Percentiles rank a stretch among this genome's conserved stretches.
These are phyloP conservation scores for Colletotrichum sp. DNA, from an alignment of 2,329 filamentous ascomycete species.

Conservation along the genomic window DNA sequence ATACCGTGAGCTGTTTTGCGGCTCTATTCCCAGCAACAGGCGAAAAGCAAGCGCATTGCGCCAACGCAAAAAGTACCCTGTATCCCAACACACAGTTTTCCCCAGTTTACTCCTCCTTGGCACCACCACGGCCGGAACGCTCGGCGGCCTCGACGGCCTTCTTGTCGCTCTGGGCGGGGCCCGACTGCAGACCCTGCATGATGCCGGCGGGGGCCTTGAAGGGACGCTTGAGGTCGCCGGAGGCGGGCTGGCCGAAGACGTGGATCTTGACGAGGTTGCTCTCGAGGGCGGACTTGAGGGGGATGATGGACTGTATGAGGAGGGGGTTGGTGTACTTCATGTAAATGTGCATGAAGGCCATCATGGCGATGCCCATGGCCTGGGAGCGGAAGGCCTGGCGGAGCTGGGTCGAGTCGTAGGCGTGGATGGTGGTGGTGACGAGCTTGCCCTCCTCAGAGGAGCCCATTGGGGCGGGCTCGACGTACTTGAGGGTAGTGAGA, in stretches of 20 bases:
- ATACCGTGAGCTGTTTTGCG: neutral
- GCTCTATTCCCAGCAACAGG: neutral
- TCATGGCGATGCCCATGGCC: conserved; percentile 97
- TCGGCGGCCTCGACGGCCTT: conserved; percentile 83
- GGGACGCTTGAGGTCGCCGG: conserved; percentile 90
- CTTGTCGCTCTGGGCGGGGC: conserved; percentile 87
- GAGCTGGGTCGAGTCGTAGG: conserved; percentile 90
- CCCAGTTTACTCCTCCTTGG: conserved; percentile 69
- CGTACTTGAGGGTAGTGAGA: conserved; percentile 96
- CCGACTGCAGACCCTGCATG: conserved; percentile 78
- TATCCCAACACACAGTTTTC: conserved; percentile 11
- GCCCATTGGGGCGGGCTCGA: conserved; percentile 93
- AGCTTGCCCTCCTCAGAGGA: conserved; percentile 94
- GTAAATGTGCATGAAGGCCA: conserved; percentile 98
- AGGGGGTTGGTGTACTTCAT: conserved; percentile 99
- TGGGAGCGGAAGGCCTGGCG: conserved; percentile 86
- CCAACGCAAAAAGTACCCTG: conserved; percentile 26
- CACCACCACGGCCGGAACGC: conserved; percentile 73
- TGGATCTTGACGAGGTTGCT: conserved; percentile 97
- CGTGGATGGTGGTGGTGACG: conserved; percentile 93
- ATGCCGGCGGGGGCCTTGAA: conserved; percentile 89
- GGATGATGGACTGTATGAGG: conserved; percentile 97
- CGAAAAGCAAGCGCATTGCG: neutral
- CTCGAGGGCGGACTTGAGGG: conserved; percentile 94
- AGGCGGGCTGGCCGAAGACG: conserved; percentile 83